Percentiles rank a stretch among this genome's conserved stretches.
Evolutionary conservation across 768 basidiomycete species (phyloP).

Genomic region (Stropharia rugosoannulata): DNA sequence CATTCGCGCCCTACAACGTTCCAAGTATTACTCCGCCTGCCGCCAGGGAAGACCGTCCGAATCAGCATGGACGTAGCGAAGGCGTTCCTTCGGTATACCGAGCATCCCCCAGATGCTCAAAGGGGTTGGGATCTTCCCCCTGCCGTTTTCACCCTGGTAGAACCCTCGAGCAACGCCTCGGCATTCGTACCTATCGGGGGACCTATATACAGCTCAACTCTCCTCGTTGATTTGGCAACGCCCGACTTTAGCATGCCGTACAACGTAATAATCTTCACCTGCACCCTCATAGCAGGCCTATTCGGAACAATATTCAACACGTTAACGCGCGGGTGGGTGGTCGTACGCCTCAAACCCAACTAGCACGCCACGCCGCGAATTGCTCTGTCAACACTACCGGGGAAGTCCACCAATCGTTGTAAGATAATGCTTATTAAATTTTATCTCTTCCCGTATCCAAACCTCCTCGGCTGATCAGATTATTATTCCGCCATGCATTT

Average conservation of each 20-base stretch:
- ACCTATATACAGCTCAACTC: slow-evolving; percentile 74
- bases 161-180: slow-evolving; percentile 17
- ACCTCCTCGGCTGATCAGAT: neutral
- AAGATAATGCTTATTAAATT: slow-evolving; percentile 1
- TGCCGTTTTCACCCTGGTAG: slow-evolving; percentile 63
- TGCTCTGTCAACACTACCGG: neutral
- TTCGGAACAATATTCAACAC: slow-evolving; percentile 93
- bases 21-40: slow-evolving; percentile 69
- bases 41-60: slow-evolving; percentile 59
- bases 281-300: slow-evolving; percentile 86
- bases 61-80: slow-evolving; percentile 77
- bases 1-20: slow-evolving; percentile 78
- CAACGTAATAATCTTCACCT: slow-evolving; percentile 97
- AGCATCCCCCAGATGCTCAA: slow-evolving; percentile 94
- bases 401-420: neutral
- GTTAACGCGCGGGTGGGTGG: slow-evolving; percentile 79
- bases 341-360: slow-evolving; percentile 32
- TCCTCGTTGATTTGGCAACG: slow-evolving; percentile 93
- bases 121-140: slow-evolving; percentile 93
- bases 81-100: slow-evolving; percentile 88
- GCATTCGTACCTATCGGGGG: slow-evolving; percentile 12
- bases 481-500: neutral
- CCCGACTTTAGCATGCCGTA: slow-evolving; percentile 99
- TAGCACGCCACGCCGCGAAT: neutral
- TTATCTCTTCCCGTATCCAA: neutral